phyloP scores from a whole-genome alignment of 805 yeast species.

The Pachysolen tannophilus region DNA sequence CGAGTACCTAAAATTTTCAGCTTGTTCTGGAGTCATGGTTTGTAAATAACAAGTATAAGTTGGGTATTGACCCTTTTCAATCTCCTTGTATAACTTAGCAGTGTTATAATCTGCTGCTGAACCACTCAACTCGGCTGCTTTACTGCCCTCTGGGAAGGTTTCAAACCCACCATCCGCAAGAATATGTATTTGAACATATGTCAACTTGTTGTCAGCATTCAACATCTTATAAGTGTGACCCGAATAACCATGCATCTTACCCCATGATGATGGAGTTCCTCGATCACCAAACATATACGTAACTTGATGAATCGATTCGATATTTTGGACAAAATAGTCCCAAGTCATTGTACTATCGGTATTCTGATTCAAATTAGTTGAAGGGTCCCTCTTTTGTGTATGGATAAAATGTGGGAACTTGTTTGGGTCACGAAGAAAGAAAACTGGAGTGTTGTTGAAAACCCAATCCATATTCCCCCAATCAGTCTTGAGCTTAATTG shows the following conservation, averaged over 20 bases:
- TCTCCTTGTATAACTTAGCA: constrained; percentile 30
- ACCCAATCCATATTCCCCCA: constrained; percentile 69
- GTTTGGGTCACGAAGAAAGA: constrained; percentile 55
- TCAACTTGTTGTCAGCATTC: constrained; percentile 39
- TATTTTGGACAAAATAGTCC: constrained; percentile 50
- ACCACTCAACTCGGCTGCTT: constrained; percentile 35
- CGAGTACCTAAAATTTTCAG: constrained; percentile 38
- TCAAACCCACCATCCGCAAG: constrained; percentile 42
- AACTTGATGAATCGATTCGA: constrained; percentile 50
- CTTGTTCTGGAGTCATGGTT: constrained; percentile 51
- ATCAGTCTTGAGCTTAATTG: constrained; percentile 58
- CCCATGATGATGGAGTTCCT: constrained; percentile 49
- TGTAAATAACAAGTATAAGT: constrained; percentile 47
- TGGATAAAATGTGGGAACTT: constrained; percentile 62
- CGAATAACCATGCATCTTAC: constrained; percentile 54
- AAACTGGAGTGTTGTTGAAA: constrained; percentile 64
- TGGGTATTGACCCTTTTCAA: constrained; percentile 42
- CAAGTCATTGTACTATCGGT: constrained; percentile 45
- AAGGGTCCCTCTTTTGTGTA: constrained; percentile 64
- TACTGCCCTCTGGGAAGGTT: constrained; percentile 28
- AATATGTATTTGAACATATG: constrained; percentile 51
- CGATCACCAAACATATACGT: constrained; percentile 51
- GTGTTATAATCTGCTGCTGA: constrained; percentile 43
- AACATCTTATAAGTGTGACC: constrained; percentile 57
- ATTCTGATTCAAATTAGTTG: constrained; percentile 41